phyloP scores from a whole-genome alignment of 495 filamentous ascomycete species.

The Schizothecium vesticola region DNA sequence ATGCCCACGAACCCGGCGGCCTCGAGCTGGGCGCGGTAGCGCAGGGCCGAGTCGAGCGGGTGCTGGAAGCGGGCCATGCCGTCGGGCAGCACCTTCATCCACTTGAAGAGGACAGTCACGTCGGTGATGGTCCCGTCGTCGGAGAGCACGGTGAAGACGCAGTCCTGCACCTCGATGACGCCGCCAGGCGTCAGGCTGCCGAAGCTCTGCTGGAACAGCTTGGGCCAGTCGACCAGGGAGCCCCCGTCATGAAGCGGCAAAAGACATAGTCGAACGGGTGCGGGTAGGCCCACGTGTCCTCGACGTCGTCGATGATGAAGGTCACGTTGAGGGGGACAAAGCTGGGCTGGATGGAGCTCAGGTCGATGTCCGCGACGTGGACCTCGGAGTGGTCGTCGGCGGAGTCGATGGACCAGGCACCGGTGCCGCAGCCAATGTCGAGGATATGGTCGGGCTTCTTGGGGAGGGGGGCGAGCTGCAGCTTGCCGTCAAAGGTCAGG shows the following conservation, averaged over 20 bases:
- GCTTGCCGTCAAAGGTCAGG: constrained; percentile 16
- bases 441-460: constrained; percentile 13
- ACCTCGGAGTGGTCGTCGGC: constrained; percentile 23
- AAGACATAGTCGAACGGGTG: constrained; percentile 46
- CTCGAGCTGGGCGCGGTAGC: constrained; percentile 23
- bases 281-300: constrained; percentile 38
- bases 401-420: constrained; percentile 26
- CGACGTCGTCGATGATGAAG: constrained; percentile 40
- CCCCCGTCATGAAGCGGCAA: constrained; percentile 35
- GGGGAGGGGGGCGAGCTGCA: constrained; percentile 10
- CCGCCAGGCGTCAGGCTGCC: constrained; percentile 41
- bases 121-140: constrained; percentile 22
- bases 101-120: constrained; percentile 17
- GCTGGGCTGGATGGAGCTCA: constrained; percentile 45
- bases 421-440: constrained; percentile 25
- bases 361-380: constrained; percentile 23
- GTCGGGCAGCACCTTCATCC: constrained; percentile 2
- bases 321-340: constrained; percentile 29
- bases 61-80: not conserved
- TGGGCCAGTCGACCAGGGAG: constrained; percentile 39
- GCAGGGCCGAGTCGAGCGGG: constrained; percentile 11
- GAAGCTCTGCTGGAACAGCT: constrained; percentile 32
- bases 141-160: constrained; percentile 8
- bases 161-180: constrained; percentile 22
- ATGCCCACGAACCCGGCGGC: constrained; percentile 31